Conservation (phyloP, 345 rosid genomes). For the Lagerstroemia speciosa region DNA sequence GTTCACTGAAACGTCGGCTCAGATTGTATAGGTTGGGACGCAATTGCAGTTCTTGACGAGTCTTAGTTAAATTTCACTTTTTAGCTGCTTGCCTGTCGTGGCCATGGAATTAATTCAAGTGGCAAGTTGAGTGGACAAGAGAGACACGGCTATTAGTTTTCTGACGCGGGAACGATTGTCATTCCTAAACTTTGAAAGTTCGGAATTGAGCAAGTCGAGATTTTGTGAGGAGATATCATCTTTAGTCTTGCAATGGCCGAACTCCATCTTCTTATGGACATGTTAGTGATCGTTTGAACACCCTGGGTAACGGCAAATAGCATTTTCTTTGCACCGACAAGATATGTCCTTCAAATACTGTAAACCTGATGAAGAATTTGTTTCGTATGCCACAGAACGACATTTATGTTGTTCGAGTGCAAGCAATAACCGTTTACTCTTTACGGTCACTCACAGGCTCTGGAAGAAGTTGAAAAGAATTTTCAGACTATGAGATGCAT, state of each 20-base stretch:
- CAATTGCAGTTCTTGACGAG: too few relatives aligned
- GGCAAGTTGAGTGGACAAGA: neutral
- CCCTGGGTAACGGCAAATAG: neutral
- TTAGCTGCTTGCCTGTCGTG: too few relatives aligned
- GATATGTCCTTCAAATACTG: neutral
- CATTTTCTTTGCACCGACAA: neutral
- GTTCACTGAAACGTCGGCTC: neutral
- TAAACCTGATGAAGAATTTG: neutral
- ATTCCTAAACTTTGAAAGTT: neutral
- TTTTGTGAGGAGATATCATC: too few relatives aligned
- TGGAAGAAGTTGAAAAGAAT: conserved; percentile 95
- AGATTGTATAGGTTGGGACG: neutral
- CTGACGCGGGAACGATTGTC: neutral
- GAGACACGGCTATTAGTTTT: neutral
- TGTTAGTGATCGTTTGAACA: neutral
- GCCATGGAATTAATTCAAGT: neutral
- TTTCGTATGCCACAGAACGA: neutral
- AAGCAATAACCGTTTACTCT: neutral
- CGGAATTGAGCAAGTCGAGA: too few relatives aligned
- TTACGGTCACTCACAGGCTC: conserved; percentile 34
- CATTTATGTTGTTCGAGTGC: too few relatives aligned
- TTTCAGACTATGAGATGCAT: conserved; percentile 57
- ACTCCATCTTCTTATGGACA: neutral
- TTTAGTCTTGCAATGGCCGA: neutral
- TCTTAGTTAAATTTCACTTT: too few relatives aligned